Percentiles rank a stretch among this genome's conserved stretches.
Conservation (phyloP, 495 filamentous ascomycete genomes). For the Pyrenopolyporus hunteri region DNA sequence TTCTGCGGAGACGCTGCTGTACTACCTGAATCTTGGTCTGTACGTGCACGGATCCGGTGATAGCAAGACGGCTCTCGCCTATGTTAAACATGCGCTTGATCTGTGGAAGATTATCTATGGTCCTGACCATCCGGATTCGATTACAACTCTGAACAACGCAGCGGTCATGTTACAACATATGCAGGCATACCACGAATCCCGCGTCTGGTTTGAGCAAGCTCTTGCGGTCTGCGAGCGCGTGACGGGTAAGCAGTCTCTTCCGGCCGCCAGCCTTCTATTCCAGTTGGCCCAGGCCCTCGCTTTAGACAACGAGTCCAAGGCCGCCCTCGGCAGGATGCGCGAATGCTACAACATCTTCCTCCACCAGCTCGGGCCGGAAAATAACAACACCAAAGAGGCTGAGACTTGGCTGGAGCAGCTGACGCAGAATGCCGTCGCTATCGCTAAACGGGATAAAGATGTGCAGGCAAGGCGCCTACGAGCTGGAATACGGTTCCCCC, state of each 20-base stretch:
- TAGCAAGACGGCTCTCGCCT: conserved; percentile 79
- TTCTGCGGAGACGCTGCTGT: conserved; percentile 88
- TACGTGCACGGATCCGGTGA: conserved; percentile 92
- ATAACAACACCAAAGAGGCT: conserved; percentile 94
- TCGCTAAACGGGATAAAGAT: conserved; percentile 91
- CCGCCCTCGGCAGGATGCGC: conserved; percentile 87
- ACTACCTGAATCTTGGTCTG: conserved; percentile 94
- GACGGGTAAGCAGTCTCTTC: conserved; percentile 84
- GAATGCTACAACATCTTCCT: conserved; percentile 97
- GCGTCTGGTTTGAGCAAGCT: conserved; percentile 94
- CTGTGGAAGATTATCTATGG: conserved; percentile 98
- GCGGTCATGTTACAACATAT: conserved; percentile 97
- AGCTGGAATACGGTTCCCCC: conserved; percentile 50
- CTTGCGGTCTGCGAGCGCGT: conserved; percentile 84
- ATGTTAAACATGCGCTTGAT: conserved; percentile 90
- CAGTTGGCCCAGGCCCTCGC: conserved; percentile 95
- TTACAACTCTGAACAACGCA: conserved; percentile 98
- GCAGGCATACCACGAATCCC: conserved; percentile 89
- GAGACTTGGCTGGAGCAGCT: conserved; percentile 96
- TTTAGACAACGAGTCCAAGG: conserved; percentile 89
- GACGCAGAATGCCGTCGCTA: conserved; percentile 89
- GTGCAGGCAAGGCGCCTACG: conserved; percentile 73
- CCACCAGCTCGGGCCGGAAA: conserved; percentile 77
- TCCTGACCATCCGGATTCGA: conserved; percentile 90
- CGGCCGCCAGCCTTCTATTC: conserved; percentile 94